Evolutionary conservation across 768 basidiomycete species (phyloP), one percentile per base, ranked within the genome.

Genomic region (Lentinula sp.): DNA sequence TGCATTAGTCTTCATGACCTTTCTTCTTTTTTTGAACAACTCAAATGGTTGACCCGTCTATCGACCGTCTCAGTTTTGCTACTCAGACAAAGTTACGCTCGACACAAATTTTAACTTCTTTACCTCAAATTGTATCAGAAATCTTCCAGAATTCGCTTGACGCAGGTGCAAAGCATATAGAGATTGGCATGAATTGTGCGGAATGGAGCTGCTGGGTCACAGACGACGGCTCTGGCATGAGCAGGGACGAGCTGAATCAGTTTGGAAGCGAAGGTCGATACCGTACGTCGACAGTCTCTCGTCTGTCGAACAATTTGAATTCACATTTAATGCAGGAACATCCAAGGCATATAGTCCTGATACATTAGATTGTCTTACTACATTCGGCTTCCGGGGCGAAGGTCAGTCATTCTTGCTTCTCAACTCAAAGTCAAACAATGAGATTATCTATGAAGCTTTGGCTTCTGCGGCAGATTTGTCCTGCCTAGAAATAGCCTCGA

Each of bases 301-400:
- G 59, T 54, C 23, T 33, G 16, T 41, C 32, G 15, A 23, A 28
- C 28, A 3, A 42, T 60, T 43, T 18, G 20, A 59, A 18, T 12
- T 48, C 15, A 49, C 43, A n/a, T 43, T 28, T 8, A 41, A 28
- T 57, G 36, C 68, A 93, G 91, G 79, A 62, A 88, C 89, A 4
- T 93, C 91, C 4, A 94, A 94, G 72, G 77, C 79, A 23, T 86
- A 87, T 69, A 73, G 74, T 1, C 70, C 76, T 42, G 76, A 78
- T 53, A 78, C 81, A 1, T 68, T 87, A 57, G 79, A 80, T 59
- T 72, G 79, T 3, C 66, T 81, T 43, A 79, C 81, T 13, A 88
- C 89, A 2, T 95, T 94, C 74, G 95, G 95, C 0, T 96, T 93
- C 74, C 85, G 95, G 66, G 95, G 95, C 41, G 95, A 98, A 89